phyloP scores from a whole-genome alignment of 2,329 filamentous ascomycete genomes.

The Hymenoscyphus scutula region DNA sequence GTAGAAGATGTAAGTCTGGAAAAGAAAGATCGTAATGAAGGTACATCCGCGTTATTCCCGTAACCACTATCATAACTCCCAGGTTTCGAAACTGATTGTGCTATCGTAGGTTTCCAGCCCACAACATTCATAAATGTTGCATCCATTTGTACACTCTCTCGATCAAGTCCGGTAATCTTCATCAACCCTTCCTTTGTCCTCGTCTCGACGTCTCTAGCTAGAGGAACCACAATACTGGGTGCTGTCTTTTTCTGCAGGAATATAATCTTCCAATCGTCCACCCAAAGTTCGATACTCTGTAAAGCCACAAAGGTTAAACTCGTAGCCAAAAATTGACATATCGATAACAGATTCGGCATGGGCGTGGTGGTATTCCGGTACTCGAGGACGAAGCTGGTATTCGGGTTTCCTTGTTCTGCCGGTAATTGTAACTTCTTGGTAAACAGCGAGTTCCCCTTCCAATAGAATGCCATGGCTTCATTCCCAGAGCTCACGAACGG shows the following conservation, averaged over 20 bases:
- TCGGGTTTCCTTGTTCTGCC: slow-evolving; percentile 59
- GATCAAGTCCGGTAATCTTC: slow-evolving; percentile 76
- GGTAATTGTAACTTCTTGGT: slow-evolving; percentile 80
- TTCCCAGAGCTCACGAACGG: slow-evolving; percentile 92
- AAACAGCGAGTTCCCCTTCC: slow-evolving; percentile 97
- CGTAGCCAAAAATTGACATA: slow-evolving; percentile 90
- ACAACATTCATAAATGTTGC: slow-evolving; percentile 85
- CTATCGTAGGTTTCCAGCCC: slow-evolving; percentile 71
- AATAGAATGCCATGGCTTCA: slow-evolving; percentile 97
- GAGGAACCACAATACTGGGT: slow-evolving; percentile 66
- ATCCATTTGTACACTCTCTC: slow-evolving; percentile 88
- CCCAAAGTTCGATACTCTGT: slow-evolving; percentile 81
- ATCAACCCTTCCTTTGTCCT: slow-evolving; percentile 85
- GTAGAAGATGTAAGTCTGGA: slow-evolving; percentile 65
- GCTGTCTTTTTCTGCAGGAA: slow-evolving; percentile 82
- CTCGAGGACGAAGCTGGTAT: slow-evolving; percentile 92
- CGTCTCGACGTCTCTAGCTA: slow-evolving; percentile 78
- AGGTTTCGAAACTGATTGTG: slow-evolving; percentile 32
- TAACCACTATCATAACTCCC: slow-evolving; percentile 38
- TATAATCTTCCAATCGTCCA: slow-evolving; percentile 83
- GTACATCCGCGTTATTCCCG: slow-evolving; percentile 49
- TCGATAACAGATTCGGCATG: slow-evolving; percentile 77
- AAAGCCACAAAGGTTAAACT: slow-evolving; percentile 94
- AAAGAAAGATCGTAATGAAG: slow-evolving; percentile 76
- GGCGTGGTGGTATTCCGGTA: slow-evolving; percentile 88